A percentile compares a stretch with the other conserved stretches of the same genome.
Conservation (phyloP, 2,329 filamentous ascomycete species). For the Pyricularia grisea region DNA sequence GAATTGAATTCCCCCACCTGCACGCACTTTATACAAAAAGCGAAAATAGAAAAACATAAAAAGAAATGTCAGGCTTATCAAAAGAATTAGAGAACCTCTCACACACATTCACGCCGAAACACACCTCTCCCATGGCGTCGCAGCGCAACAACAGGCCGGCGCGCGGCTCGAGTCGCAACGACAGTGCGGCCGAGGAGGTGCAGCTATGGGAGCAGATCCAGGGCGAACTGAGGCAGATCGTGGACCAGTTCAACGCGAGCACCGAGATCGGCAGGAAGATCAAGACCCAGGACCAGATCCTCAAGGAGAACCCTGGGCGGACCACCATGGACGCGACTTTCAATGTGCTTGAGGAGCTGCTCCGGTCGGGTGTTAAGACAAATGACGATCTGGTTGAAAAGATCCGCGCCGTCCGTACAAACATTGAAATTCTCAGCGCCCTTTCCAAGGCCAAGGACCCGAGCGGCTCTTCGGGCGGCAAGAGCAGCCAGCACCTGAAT, state of each 20-base stretch:
- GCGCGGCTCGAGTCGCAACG: slow-evolving; percentile 26
- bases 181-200: slow-evolving; percentile 31
- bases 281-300: slow-evolving; percentile 27
- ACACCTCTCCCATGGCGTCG: slow-evolving; percentile 10
- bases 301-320: slow-evolving; percentile 21
- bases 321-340: slow-evolving; percentile 20
- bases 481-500: neutral
- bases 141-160: slow-evolving; percentile 17
- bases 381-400: slow-evolving; percentile 23
- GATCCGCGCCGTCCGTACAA: slow-evolving; percentile 24
- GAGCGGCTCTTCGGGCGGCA: neutral
- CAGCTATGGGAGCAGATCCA: slow-evolving; percentile 29
- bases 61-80: neutral
- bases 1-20: neutral
- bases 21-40: neutral
- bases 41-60: neutral
- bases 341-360: slow-evolving; percentile 15
- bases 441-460: slow-evolving; percentile 29
- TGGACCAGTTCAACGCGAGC: slow-evolving; percentile 28
- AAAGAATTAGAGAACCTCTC: neutral
- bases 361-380: slow-evolving; percentile 18
- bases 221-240: slow-evolving; percentile 23
- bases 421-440: slow-evolving; percentile 27
- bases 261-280: slow-evolving; percentile 27
- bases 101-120: neutral